phyloP scores from a whole-genome alignment of 1,139 yeast genomes.

The Zygoascus meyerae region DNA sequence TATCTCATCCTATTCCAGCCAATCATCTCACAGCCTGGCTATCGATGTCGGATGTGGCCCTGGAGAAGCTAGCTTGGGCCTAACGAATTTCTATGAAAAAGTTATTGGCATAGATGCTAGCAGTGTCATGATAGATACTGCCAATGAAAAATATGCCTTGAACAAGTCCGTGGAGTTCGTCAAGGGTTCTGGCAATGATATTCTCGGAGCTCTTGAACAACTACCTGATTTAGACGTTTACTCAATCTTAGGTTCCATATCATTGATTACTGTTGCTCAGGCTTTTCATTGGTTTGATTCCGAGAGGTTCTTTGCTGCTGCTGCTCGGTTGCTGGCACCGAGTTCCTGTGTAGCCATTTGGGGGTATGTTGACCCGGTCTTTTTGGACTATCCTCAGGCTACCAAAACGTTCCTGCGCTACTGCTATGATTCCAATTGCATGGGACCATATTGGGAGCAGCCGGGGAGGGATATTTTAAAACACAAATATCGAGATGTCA shows the following conservation, averaged over 20 bases:
- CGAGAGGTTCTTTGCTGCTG: constrained; percentile 46
- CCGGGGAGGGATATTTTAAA: constrained; percentile 61
- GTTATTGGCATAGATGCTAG: constrained; percentile 69
- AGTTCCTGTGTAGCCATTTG: constrained; percentile 68
- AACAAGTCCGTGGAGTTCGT: constrained; percentile 29
- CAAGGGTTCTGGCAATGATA: constrained; percentile 35
- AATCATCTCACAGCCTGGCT: constrained; percentile 28
- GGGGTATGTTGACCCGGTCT: constrained; percentile 69
- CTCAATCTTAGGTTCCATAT: constrained; percentile 32
- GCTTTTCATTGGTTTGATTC: constrained; percentile 76
- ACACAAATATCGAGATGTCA: constrained; percentile 41
- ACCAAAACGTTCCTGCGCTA: constrained; percentile 39
- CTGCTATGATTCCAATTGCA: constrained; percentile 41
- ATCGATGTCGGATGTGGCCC: constrained; percentile 84
- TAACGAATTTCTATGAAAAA: constrained; percentile 40
- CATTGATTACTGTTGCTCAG: constrained; percentile 68
- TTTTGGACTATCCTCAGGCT: constrained; percentile 40
- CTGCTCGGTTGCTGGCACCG: constrained; percentile 45
- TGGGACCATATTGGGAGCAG: constrained; percentile 71
- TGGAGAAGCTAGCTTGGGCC: constrained; percentile 64
- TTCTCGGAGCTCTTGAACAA: constrained; percentile 21
- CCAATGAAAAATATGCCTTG: constrained; percentile 29
- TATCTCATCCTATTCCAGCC: constrained; percentile 35
- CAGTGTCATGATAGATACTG: constrained; percentile 52
- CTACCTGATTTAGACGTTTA: too few relatives aligned